Base-by-base conservation (phyloP, 192 early-diverging fungal species). In the Linnemannia elongata region DNA sequence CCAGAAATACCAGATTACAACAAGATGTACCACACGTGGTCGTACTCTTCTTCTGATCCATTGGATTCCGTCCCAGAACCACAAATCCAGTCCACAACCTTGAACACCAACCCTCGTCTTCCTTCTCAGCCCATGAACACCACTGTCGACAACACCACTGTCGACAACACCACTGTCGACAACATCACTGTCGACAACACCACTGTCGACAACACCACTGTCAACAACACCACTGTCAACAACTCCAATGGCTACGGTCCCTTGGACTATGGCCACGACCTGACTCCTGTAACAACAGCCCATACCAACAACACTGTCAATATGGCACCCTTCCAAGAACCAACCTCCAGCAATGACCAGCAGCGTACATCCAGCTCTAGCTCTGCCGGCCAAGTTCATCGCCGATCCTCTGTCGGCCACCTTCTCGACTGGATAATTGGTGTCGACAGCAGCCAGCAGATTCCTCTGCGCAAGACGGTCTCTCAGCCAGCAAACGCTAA, bases 1-100 rank as follows among this genome's bases (percentile, higher is more conserved):
- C 75, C 12, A 41, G 76, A 77, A 27, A 63, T 69, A 36, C 60
- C 69, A n/a, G 54, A 72, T 52, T 79, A 79, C 77, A 79, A 79
- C 38, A 79, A 72, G 49, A 72, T 79, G 49, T 72, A 72, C 49
- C 72, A 79, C 77, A 57, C 68, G 39, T 57, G 38, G 4, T 30
- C 69, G 2, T 41, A 49, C 27, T 35, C 47, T 39, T 38, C 38
- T 20, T 27, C 42, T 9, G 49, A 78, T 63, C 35, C 18, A 9
- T 44, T 49, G 57, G 44, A 41, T 35, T 10, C 45, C 41, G 68
- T 18, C 15, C 38, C 54, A 30, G 7, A 30, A 4, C 17, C 27
- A 60, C 1, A 52, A 9, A 35, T 13, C 22, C 73, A 45, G 3
- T 54, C 33, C 41, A n/a, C 12, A 22, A 63, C 13, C 54, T n/a